Evolutionary conservation across 1,284 basidiomycete genomes (phyloP), one percentile per base, ranked within the genome.

Genomic region (Moesziomyces aphidis): DNA sequence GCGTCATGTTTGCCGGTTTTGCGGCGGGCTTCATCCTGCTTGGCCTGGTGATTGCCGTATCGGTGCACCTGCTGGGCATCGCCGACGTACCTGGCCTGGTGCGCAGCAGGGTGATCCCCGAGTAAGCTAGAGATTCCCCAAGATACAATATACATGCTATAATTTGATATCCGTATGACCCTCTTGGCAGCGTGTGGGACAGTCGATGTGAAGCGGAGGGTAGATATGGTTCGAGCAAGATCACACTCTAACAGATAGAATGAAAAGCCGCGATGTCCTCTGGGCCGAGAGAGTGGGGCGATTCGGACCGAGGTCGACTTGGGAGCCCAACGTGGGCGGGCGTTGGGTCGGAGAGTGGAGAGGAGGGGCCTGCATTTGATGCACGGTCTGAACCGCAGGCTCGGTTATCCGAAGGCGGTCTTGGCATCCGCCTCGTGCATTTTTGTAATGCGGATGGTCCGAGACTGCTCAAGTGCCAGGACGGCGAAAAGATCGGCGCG

Each of bases 31-130:
- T 68, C 26, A 31, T 73, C 8, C 24, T 66, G 50, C 43, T 74
- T 0, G 64, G 66, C 1, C 15, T 58, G 44, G 54, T 74, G 9
- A 68, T 74, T 21, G 71, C 69, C 4, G 50, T 65, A 5, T 46
- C 50, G 1, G 60, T 75, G 22, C 73, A 75, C 24, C n/a, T 64
- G 28, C 49, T 62, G 23, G 73, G 73, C 13, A 53, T 75, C 44
- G 64, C 64, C 4, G 68, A 75, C 52, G 73, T 75, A 4, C 73
- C 73, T 1, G 61, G 61, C 8, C 54, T 71, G 50, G 61, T 75
- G 3, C 23, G 68, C 13, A 49, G 31, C 15, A 71, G 68, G 52
- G 68, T 75, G 11, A 62, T 75, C 34, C 68, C 68, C 5, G 68
- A 75, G 22, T 74, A 26, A 42, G 2, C 17, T 42, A 42, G 39